Conservation (phyloP, 805 yeast genomes). For the Citeromyces matritensis region DNA sequence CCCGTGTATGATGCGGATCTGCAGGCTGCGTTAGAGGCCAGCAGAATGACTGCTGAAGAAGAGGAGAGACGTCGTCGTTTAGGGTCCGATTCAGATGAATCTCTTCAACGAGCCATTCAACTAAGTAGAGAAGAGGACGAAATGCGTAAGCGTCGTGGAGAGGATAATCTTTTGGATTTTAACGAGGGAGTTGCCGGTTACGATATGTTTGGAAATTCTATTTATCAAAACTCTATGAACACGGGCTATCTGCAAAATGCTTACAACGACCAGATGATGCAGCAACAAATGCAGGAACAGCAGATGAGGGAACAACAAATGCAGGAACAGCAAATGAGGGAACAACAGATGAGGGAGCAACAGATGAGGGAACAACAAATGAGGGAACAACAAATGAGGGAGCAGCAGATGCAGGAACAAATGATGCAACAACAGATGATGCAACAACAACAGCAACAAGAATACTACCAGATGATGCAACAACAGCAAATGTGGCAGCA, state of each 20-base stretch:
- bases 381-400: too few relatives aligned
- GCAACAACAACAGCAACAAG: constrained; percentile 11
- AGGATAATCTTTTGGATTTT: constrained; percentile 36
- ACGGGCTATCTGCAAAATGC: constrained; percentile 40
- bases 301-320: constrained; percentile 7
- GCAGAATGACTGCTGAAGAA: constrained; percentile 70
- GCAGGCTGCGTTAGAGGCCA: constrained; percentile 67
- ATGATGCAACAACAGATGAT: constrained; percentile 7
- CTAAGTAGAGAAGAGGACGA: constrained; percentile 69
- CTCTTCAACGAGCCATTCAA: constrained; percentile 52
- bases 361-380: constrained; percentile 9
- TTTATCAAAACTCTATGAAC: constrained; percentile 32
- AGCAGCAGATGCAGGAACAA: constrained; percentile 6
- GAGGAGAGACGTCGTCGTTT: constrained; percentile 46
- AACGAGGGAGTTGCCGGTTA: constrained; percentile 17
- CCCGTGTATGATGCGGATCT: constrained; percentile 61
- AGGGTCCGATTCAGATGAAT: constrained; percentile 37
- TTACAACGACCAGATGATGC: constrained; percentile 11
- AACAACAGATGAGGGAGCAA: constrained; percentile 7
- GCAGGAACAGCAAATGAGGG: constrained; percentile 4
- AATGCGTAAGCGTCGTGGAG: constrained; percentile 29
- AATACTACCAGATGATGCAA: constrained; percentile 5
- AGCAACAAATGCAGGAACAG: constrained; percentile 5
- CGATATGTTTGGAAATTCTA: constrained; percentile 58
- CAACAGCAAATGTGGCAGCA: constrained; percentile 8